Evolutionary conservation across 805 yeast genomes (phyloP).

Genomic region (Barnettozyma sucrosica): DNA sequence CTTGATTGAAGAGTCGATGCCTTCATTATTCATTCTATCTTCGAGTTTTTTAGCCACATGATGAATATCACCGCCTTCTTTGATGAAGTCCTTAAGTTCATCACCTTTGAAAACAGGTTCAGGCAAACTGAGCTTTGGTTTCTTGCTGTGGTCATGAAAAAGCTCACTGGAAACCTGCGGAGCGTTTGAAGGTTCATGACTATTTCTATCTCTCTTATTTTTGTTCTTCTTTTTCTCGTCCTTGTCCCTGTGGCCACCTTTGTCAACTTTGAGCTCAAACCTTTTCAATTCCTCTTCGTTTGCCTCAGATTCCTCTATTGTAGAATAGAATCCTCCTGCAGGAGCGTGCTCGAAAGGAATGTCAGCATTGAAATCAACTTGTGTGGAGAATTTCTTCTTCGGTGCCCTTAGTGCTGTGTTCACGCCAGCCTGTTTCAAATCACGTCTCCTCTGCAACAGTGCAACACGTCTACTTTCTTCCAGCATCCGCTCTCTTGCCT

Average conservation of each 20-base stretch:
- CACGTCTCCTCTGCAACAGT: constrained; percentile 71
- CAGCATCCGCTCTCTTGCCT: constrained; percentile 76
- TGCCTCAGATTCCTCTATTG: constrained; percentile 45
- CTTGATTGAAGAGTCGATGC: constrained; percentile 14
- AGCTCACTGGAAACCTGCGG: constrained; percentile 19
- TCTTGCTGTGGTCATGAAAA: constrained; percentile 12
- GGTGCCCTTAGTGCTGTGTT: constrained; percentile 42
- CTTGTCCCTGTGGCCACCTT: constrained; percentile 38
- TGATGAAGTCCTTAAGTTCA: constrained; percentile 12
- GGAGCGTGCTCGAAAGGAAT: constrained; percentile 75
- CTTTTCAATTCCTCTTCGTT: constrained; percentile 38
- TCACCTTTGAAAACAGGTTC: constrained; percentile 28
- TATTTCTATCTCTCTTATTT: constrained; percentile 24
- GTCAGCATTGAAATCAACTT: constrained; percentile 78
- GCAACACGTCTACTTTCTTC: constrained; percentile 76
- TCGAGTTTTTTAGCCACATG: constrained; percentile 9
- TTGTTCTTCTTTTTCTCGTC: constrained; percentile 30
- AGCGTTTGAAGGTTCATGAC: constrained; percentile 22
- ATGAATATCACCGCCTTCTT: constrained; percentile 12
- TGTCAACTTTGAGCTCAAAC: constrained; percentile 41
- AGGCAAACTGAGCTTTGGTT: constrained; percentile 28
- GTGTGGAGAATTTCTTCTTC: constrained; percentile 49
- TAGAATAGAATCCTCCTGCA: constrained; percentile 62
- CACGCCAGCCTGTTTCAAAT: constrained; percentile 74
- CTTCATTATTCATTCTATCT: background rate